Conservation (phyloP, 805 yeast genomes). For the Ogataea ramenticola region DNA sequence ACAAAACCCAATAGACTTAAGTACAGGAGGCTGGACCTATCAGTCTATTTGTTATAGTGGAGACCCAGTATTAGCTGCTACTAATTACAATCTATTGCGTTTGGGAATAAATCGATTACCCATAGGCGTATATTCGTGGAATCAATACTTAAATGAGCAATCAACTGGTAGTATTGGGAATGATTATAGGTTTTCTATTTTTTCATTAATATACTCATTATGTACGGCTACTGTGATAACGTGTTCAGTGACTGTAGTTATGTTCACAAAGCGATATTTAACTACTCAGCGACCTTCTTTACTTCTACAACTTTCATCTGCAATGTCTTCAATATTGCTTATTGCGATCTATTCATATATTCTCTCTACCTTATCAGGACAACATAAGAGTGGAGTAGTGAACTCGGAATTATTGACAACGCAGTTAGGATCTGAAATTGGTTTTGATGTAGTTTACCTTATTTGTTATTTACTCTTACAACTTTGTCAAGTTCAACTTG, state of each 20-base stretch:
- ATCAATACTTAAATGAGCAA: constrained; percentile 25
- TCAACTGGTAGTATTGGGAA: constrained; percentile 27
- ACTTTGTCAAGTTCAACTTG: constrained; percentile 63
- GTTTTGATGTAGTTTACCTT: constrained; percentile 50
- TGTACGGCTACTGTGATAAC: constrained; percentile 61
- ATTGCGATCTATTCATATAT: constrained; percentile 41
- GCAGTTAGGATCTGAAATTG: constrained; percentile 33
- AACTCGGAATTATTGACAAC: constrained; percentile 38
- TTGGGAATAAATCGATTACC: constrained; percentile 31
- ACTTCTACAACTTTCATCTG: constrained; percentile 41
- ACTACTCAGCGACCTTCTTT: constrained; percentile 50
- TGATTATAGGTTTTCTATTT: constrained; percentile 45
- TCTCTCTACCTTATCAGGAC: constrained; percentile 36
- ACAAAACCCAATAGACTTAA: background rate
- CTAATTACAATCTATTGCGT: constrained; percentile 8
- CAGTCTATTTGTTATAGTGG: constrained; percentile 11
- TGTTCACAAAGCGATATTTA: constrained; percentile 48
- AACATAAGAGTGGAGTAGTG: constrained; percentile 37
- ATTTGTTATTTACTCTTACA: constrained; percentile 51
- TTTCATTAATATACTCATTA: constrained; percentile 54
- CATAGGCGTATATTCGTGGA: constrained; percentile 42
- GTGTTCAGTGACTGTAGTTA: constrained; percentile 53
- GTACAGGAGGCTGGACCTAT: background rate
- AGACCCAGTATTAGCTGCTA: constrained; percentile 14
- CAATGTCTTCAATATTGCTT: constrained; percentile 49